Evolutionary conservation across 2,329 filamentous ascomycete genomes (phyloP).

Genomic region (Ophiocordyceps australis): DNA sequence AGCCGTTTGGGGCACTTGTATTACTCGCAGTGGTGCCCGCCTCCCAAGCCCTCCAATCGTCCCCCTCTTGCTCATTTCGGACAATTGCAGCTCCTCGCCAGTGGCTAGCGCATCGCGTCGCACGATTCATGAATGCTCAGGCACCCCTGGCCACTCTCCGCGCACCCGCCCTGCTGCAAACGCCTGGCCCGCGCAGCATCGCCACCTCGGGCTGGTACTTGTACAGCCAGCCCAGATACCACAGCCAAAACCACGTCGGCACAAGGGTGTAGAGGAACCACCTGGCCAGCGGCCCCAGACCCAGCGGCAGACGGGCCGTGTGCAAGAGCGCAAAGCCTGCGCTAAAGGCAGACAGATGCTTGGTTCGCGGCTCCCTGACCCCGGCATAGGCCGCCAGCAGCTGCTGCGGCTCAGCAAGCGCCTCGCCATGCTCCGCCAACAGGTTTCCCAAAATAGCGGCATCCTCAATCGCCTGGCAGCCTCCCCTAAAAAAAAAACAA

Average conservation of each 20-base stretch:
- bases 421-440: conserved; percentile 2
- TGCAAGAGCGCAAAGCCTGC: conserved; percentile 4
- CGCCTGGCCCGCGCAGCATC: not conserved
- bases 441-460: conserved; percentile 4
- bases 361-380: conserved; percentile 3
- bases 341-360: conserved; percentile 5
- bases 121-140: too few relatives aligned
- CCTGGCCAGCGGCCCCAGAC: conserved; percentile 3
- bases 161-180: not conserved
- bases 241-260: conserved; percentile 4
- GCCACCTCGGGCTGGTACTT: conserved; percentile 4
- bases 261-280: conserved; percentile 5
- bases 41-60: too few relatives aligned
- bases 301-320: conserved; percentile 4
- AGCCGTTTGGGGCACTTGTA: too few relatives aligned
- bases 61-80: too few relatives aligned
- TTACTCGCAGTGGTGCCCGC: too few relatives aligned
- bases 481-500: conserved; percentile 1
- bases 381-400: conserved; percentile 3
- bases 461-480: conserved; percentile 5
- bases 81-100: too few relatives aligned
- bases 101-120: too few relatives aligned
- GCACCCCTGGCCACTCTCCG: too few relatives aligned
- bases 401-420: conserved; percentile 2
- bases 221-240: conserved; percentile 5